phyloP scores from a whole-genome alignment of 257 asterid genomes.

The Mitragyna speciosa region DNA sequence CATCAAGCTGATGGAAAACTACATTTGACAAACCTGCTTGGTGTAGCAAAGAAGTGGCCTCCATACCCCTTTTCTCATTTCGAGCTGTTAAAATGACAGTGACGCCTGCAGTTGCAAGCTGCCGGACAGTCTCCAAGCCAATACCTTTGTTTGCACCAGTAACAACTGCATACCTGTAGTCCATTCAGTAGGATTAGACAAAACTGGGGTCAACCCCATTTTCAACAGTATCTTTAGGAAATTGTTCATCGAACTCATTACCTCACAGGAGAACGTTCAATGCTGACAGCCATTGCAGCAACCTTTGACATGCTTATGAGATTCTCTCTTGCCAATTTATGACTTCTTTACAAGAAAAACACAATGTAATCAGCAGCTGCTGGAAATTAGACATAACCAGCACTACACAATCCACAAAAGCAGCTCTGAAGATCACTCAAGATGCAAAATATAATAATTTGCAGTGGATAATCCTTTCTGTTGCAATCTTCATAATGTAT shows the following conservation, averaged over 20 bases:
- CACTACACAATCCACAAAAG: neutral
- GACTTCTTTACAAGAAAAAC: neutral
- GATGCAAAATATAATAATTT: neutral
- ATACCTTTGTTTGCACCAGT: constrained; percentile 91
- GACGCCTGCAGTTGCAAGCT: constrained; percentile 60
- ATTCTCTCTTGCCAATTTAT: neutral
- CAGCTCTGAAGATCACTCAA: neutral
- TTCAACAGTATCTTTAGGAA: neutral
- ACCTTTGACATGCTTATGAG: constrained; percentile 11
- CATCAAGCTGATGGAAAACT: constrained; percentile 75
- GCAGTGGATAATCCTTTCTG: neutral
- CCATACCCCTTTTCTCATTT: constrained; percentile 51
- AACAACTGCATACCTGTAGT: constrained; percentile 64
- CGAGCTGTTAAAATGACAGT: constrained; percentile 70
- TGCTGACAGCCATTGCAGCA: constrained; percentile 30
- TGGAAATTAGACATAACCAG: neutral
- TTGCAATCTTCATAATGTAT: too few relatives aligned
- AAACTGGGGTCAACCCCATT: neutral
- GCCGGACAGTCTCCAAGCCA: constrained; percentile 73
- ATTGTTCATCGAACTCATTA: constrained; percentile 5
- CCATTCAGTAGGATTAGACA: neutral
- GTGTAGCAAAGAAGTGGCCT: constrained; percentile 49
- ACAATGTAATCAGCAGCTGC: neutral
- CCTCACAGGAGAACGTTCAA: constrained; percentile 31
- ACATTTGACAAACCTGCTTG: constrained; percentile 61